These are phyloP conservation scores for Linum trigynum DNA, from an alignment of 345 rosid genomes.

Conservation along the genomic window DNA sequence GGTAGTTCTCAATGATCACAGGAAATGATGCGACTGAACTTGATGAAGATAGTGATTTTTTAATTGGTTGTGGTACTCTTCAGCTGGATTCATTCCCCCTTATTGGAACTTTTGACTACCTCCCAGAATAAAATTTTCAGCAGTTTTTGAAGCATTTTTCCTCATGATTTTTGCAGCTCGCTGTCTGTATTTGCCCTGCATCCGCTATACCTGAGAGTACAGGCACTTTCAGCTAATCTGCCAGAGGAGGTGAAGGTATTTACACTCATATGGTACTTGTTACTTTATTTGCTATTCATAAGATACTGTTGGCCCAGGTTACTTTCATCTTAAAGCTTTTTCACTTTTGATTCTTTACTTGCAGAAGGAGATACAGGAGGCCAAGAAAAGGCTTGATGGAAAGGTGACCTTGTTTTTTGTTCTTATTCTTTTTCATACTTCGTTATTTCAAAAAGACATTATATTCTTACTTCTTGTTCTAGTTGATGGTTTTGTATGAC, in stretches of 20 bases:
- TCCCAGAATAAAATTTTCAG: not conserved
- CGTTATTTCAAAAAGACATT: too few relatives aligned
- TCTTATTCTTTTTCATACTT: too few relatives aligned
- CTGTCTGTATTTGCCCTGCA: slow-evolving; percentile 93
- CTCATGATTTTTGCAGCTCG: slow-evolving; percentile 43
- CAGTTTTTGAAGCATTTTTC: too few relatives aligned
- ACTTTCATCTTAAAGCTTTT: not conserved
- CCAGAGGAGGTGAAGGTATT: slow-evolving; percentile 65
- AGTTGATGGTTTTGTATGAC: too few relatives aligned
- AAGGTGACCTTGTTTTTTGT: slow-evolving; percentile 38
- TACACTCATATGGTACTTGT: not conserved
- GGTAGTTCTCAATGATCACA: too few relatives aligned
- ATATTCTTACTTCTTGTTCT: too few relatives aligned
- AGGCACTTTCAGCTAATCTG: slow-evolving; percentile 63
- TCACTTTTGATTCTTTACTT: slow-evolving; percentile 15
- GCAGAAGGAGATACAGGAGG: slow-evolving; percentile 72
- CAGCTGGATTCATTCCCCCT: not conserved
- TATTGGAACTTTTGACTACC: not conserved
- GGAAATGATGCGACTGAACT: not conserved
- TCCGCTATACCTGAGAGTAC: slow-evolving; percentile 83
- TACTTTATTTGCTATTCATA: not conserved
- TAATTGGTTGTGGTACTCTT: not conserved
- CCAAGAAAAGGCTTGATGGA: slow-evolving; percentile 53
- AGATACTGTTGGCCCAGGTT: not conserved
- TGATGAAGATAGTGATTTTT: not conserved